A percentile compares a stretch with the other conserved stretches of the same genome.
phyloP scores from a whole-genome alignment of 768 basidiomycete species.

The Terana coerulea region DNA sequence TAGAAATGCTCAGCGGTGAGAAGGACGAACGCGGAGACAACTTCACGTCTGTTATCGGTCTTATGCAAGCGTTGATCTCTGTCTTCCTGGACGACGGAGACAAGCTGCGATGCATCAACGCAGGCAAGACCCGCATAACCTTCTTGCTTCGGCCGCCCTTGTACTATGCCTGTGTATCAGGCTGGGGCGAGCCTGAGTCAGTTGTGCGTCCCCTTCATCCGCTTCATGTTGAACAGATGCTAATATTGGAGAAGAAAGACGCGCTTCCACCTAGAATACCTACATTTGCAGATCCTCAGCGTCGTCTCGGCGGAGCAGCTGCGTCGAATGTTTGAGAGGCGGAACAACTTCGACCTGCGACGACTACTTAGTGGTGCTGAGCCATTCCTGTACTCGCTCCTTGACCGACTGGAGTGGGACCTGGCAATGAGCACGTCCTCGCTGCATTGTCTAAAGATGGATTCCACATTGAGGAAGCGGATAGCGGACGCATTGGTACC shows the following conservation, averaged over 20 bases:
- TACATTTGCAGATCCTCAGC: constrained; percentile 90
- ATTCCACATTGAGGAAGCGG: constrained; percentile 61
- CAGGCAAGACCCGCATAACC: constrained; percentile 77
- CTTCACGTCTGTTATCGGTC: constrained; percentile 77
- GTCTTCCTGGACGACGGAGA: constrained; percentile 94
- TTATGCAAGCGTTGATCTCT: constrained; percentile 94
- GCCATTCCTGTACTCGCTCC: constrained; percentile 68
- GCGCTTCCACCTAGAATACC: constrained; percentile 89
- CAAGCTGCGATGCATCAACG: constrained; percentile 78
- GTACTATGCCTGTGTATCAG: constrained; percentile 88
- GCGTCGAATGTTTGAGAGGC: constrained; percentile 78
- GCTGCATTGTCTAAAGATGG: constrained; percentile 75
- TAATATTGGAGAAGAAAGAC: constrained; percentile 70
- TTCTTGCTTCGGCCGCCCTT: constrained; percentile 85
- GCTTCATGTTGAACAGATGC: constrained; percentile 8
- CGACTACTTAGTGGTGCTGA: constrained; percentile 79
- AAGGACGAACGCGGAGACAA: constrained; percentile 57
- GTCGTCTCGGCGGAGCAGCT: constrained; percentile 86
- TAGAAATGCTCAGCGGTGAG: constrained; percentile 39
- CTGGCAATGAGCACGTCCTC: constrained; percentile 80
- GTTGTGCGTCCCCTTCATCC: constrained; percentile 58
- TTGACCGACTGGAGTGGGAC: constrained; percentile 70
- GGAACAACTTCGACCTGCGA: constrained; percentile 89
- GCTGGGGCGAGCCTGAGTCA: constrained; percentile 95
- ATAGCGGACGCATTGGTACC: constrained; percentile 83